Conservation (phyloP, 352 stramenopile genomes). For the Phytophthora sojae region DNA sequence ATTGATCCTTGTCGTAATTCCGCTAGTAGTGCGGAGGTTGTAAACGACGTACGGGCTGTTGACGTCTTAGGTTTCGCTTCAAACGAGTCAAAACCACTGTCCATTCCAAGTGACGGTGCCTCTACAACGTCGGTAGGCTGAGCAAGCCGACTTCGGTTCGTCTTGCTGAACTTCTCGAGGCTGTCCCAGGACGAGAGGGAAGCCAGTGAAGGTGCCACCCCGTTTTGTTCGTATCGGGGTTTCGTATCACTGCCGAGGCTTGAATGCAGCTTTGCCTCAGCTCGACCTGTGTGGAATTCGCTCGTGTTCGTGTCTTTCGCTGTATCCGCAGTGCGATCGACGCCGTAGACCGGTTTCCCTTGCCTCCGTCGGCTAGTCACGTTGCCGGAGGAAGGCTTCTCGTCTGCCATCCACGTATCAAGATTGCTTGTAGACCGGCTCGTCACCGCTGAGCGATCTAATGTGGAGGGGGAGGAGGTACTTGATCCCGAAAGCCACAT, state of each 20-base stretch:
- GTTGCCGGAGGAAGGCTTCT: conserved; percentile 21
- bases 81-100: not conserved
- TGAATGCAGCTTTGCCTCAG: conserved; percentile 15
- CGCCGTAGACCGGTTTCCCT: conserved; percentile 7
- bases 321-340: not conserved
- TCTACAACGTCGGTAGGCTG: conserved; percentile 22
- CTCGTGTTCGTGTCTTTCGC: not conserved
- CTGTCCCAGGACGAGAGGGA: conserved; percentile 64
- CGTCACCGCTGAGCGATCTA: conserved; percentile 11
- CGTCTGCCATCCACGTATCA: conserved; percentile 24
- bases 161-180: conserved; percentile 86
- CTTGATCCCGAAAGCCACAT: conserved; percentile 22
- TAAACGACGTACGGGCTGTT: conserved; percentile 14
- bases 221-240: not conserved
- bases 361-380: conserved; percentile 31
- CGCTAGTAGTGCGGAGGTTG: conserved; percentile 28
- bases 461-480: conserved; percentile 12
- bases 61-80: conserved; percentile 12
- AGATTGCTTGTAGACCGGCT: conserved; percentile 9
- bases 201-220: conserved; percentile 6
- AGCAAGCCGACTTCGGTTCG: conserved; percentile 62
- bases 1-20: conserved; percentile 28
- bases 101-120: not conserved
- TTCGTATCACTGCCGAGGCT: conserved; percentile 11
- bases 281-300: not conserved